Evolutionary conservation across 306 rosid genomes (phyloP), one percentile per base, ranked within the genome.

Genomic region (Inga laurina): DNA sequence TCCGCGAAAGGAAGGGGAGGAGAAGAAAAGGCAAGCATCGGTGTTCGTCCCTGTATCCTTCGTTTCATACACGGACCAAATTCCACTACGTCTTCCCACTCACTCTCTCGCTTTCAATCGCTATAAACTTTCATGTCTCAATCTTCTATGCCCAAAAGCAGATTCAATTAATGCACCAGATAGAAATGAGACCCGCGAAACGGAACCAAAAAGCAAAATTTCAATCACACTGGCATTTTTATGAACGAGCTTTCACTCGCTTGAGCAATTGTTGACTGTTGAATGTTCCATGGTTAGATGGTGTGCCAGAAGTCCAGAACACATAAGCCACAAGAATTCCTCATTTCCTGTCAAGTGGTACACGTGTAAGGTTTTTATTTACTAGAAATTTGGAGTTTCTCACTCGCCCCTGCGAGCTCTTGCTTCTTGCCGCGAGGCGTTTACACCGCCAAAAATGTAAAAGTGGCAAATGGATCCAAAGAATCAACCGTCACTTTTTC

Each of bases 11-110:
- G 80, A 37, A 18, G 52, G 19, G 21, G 70, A 79, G 70, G 59
- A 54, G 27, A 45, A 85, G 18, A 74, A 74, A 16, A 78, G 68
- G 16, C 14, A 49, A 49, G 81, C 86, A 76, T 85, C 97, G 97
- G 97, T 87, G 98, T 92, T 84, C 91, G 84, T 15, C 80, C 82
- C 87, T 80, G 19, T 59, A 85, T 85, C 93, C 97, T 83, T 94
- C 92, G 85, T 92, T 87, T 61, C 90, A 87, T 85, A 72, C 84
- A 79, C 85, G 90, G 90, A 87, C 90, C 83, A 87, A 54, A 87
- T 51, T 85, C 83, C 78, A 82, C 88, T 72, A 87, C 88, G 90
- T 87, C 37, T 32, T 39, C 59, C 27, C 64, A 19, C 30, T 7
- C 34, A 2, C 49, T 19, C 66, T 34, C 48, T 49, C 45, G 8